Base-by-base conservation (phyloP, 148 eudicot species). In the Chenopodium berlandieri region DNA sequence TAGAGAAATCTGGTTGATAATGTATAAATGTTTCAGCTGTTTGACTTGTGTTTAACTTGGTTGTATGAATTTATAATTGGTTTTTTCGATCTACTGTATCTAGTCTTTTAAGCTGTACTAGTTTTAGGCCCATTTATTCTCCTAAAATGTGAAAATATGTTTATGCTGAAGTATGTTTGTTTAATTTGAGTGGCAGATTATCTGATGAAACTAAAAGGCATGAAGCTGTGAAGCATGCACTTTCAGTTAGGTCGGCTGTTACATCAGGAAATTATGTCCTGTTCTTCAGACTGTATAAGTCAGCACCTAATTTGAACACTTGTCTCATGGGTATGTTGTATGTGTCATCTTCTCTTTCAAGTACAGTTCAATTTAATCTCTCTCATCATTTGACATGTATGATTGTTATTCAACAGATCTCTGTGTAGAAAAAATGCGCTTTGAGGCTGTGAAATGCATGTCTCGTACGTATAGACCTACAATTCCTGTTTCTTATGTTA, bases 381-480 rank as follows among this genome's bases (percentile, higher is more conserved):
- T 31, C 22, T 37, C 31, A 34, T 79, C 9, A 52, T 64, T 78
- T 87, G 81, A 80, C 77, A 75, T 76, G 9, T 48, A 17, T 27
- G 52, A 68, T 69, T 72, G 30, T 75, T 52, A 46, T 73, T 78
- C 52, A 80, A 86, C 94, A 94, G 99, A 95, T 85, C 94, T 92
- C 48, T 88, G 91, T 84, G 91, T 89, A 56, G 99, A 95, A 82
- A 94, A 95, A 83, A 93, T 95, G 91, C 91, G 98, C 81, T 95
- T 88, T 82, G 89, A 90, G 58, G 99, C 98, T 77, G 92, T 93
- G 84, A 91, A 86, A 86, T 91, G 95, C 84, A 91, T 95, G 86
- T 88, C 94, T 78, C 94, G 94, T 75, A 94, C 99, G 63, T 93
- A 90, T 85, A 98, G 99, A 34, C 99, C 99, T 60, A 91, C 95